A percentile compares a stretch with the other conserved stretches of the same genome.
Conservation (phyloP, 768 basidiomycete species). For the Ramaria sp. region DNA sequence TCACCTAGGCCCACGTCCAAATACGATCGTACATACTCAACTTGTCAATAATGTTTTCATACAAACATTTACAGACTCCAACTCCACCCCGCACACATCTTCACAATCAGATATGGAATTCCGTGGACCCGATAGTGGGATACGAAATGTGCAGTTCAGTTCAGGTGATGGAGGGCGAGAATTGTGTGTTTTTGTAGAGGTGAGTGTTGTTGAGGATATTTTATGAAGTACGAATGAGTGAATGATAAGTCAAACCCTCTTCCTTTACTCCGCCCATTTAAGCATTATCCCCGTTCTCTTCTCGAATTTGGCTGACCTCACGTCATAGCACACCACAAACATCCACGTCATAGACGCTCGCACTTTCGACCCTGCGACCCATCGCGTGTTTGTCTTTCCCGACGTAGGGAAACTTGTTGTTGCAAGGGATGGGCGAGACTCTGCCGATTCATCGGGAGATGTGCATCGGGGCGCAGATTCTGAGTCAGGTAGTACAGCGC, state of each 20-base stretch:
- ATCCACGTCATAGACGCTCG: conserved; percentile 80
- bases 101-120: neutral
- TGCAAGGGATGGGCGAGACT: neutral
- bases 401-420: neutral
- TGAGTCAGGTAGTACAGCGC: neutral
- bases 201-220: conserved; percentile 23
- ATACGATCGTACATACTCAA: too few species aligned
- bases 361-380: conserved; percentile 46
- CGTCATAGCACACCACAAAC: conserved; percentile 60
- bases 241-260: too few species aligned
- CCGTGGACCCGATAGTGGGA: conserved; percentile 69
- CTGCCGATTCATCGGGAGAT: neutral
- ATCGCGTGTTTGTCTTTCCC: conserved; percentile 21
- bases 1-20: too few species aligned
- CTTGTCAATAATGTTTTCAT: too few species aligned
- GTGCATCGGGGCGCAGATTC: neutral
- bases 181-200: conserved; percentile 85
- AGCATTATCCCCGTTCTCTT: too few species aligned
- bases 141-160: conserved; percentile 78
- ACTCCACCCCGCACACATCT: too few species aligned
- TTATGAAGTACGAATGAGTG: too few species aligned
- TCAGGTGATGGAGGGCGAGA: conserved; percentile 55
- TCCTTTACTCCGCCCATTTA: too few species aligned
- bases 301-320: neutral
- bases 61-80: neutral